Conservation (phyloP, 495 filamentous ascomycete species). For the Cudoniella acicularis region DNA sequence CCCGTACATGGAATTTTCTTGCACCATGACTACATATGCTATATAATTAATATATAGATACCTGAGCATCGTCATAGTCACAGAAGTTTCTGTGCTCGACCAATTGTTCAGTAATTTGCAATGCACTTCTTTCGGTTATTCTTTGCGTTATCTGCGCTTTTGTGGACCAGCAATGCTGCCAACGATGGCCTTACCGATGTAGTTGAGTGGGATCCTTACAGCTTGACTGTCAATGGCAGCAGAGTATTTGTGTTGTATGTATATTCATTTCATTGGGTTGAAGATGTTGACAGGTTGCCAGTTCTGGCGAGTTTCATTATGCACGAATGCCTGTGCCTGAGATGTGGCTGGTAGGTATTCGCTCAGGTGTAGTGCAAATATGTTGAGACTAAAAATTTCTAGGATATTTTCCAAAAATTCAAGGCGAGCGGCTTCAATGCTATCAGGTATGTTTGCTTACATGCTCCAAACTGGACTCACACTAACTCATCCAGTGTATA, state of each 20-base stretch:
- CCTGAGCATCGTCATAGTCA: too few relatives aligned
- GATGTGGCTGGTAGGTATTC: slow-evolving; percentile 28
- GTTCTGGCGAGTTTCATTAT: slow-evolving; percentile 57
- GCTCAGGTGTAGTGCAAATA: not conserved
- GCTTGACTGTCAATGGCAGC: slow-evolving; percentile 48
- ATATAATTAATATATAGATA: slow-evolving; percentile 12
- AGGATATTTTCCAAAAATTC: slow-evolving; percentile 58
- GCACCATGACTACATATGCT: slow-evolving; percentile 6
- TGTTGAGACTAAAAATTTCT: not conserved
- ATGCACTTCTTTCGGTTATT: slow-evolving; percentile 19
- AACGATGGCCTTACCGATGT: slow-evolving; percentile 18
- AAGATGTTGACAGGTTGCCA: not conserved
- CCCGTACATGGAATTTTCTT: not conserved
- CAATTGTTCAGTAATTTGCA: not conserved
- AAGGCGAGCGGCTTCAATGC: slow-evolving; percentile 55
- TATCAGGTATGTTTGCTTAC: slow-evolving; percentile 29
- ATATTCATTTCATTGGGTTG: not conserved
- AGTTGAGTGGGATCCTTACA: slow-evolving; percentile 45
- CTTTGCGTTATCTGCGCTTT: slow-evolving; percentile 13
- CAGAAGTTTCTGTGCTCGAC: not conserved
- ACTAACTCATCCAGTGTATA: slow-evolving; percentile 36
- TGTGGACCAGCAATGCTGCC: slow-evolving; percentile 15
- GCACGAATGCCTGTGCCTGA: slow-evolving; percentile 55
- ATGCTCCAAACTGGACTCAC: not conserved
- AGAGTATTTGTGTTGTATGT: slow-evolving; percentile 43